Percentiles rank a stretch among this genome's conserved stretches.
Conservation (phyloP, 495 filamentous ascomycete genomes). For the Aspergillus cristatus region DNA sequence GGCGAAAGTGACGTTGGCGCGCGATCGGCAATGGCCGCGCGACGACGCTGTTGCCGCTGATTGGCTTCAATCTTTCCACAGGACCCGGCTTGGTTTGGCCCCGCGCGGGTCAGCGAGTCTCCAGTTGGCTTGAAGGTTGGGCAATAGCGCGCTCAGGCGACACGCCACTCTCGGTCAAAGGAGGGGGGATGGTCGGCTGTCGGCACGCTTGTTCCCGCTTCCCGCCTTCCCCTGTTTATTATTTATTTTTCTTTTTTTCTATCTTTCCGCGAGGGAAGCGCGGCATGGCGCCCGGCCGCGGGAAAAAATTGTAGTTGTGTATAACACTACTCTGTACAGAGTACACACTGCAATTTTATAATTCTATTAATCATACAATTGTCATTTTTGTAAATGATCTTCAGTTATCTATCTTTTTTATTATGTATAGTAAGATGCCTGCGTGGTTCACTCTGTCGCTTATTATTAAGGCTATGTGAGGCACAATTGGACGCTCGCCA, state of each 20-base stretch:
- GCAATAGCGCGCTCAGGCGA: conserved; percentile 27
- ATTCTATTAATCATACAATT: too few relatives aligned
- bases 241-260: conserved; percentile 6
- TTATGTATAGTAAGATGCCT: background rate
- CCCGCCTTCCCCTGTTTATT: background rate
- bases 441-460: background rate
- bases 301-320: too few relatives aligned
- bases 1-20: conserved; percentile 25
- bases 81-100: too few relatives aligned
- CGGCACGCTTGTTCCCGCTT: conserved; percentile 1
- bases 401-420: too few relatives aligned
- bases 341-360: too few relatives aligned
- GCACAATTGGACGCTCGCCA: conserved; percentile 6
- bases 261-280: conserved; percentile 22
- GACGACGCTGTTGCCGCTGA: conserved; percentile 11
- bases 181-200: conserved; percentile 9
- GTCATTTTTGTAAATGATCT: too few relatives aligned
- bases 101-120: conserved; percentile 21
- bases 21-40: conserved; percentile 35
- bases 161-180: conserved; percentile 15
- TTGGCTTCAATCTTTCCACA: conserved; percentile 12
- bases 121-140: conserved; percentile 3
- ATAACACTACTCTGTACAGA: too few relatives aligned
- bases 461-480: background rate
- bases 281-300: conserved; percentile 16